Conservation (phyloP, 192 early-diverging fungal species). For the Jimgerdemannia lactiflua region DNA sequence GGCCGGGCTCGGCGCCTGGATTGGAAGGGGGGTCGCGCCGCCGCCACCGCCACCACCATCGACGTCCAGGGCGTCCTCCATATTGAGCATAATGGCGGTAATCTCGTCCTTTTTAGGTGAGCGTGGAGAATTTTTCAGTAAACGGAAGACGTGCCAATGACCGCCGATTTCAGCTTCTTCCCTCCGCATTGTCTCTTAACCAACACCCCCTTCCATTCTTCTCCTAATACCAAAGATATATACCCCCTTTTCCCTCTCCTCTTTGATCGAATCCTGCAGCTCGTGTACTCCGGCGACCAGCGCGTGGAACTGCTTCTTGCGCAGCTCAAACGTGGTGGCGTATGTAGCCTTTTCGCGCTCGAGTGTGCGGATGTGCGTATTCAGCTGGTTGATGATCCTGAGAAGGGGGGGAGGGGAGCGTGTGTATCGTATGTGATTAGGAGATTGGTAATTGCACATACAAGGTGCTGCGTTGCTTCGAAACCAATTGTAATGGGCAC, state of each 20-base stretch:
- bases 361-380: slow-evolving; percentile 27
- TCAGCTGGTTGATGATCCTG: slow-evolving; percentile 26
- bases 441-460: background rate
- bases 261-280: slow-evolving; percentile 24
- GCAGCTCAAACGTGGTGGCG: slow-evolving; percentile 7
- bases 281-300: slow-evolving; percentile 20
- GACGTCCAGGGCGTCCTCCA: background rate
- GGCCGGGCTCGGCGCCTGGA: background rate
- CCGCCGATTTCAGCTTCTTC: too few species aligned
- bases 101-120: background rate
- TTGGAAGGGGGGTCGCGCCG: background rate
- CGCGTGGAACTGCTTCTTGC: slow-evolving; percentile 21
- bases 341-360: slow-evolving; percentile 25
- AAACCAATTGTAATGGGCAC: too few species aligned
- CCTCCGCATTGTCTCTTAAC: too few species aligned
- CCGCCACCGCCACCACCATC: background rate
- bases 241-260: slow-evolving; percentile 23
- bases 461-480: too few species aligned
- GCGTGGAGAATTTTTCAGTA: too few species aligned
- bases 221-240: background rate
- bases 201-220: too few species aligned
- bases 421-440: background rate
- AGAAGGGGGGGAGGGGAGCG: background rate
- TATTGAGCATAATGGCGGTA: background rate
- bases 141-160: too few species aligned